Percentiles rank a stretch among this genome's conserved stretches.
phyloP scores from a whole-genome alignment of 2,329 filamentous ascomycete species.

The Hypoxylon sp. region DNA sequence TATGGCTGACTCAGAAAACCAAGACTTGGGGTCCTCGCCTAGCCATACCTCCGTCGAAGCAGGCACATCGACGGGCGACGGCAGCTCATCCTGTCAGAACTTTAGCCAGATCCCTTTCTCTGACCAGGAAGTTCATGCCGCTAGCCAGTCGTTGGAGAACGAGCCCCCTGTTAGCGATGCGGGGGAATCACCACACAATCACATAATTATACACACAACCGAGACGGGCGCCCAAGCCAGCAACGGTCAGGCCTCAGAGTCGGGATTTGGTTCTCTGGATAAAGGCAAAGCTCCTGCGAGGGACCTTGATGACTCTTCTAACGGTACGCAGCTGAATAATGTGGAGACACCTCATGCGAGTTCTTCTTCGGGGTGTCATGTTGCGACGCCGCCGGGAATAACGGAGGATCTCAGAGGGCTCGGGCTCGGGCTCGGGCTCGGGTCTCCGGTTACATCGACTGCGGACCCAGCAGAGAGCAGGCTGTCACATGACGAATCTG shows the following conservation, averaged over 20 bases:
- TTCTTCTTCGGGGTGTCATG: background rate
- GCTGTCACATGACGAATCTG: background rate
- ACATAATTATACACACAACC: conserved; percentile 7
- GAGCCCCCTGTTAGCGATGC: background rate
- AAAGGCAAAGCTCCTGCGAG: conserved; percentile 31
- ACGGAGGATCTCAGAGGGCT: conserved; percentile 6
- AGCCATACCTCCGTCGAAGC: background rate
- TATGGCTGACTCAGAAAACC: conserved; percentile 24
- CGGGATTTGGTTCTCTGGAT: conserved; percentile 4
- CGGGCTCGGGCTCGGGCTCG: no score
- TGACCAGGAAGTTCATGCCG: background rate
- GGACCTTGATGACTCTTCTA: background rate
- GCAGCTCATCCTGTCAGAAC: background rate
- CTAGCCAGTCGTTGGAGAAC: background rate
- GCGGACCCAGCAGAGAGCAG: background rate
- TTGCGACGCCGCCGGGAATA: conserved; percentile 2
- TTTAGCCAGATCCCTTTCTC: background rate
- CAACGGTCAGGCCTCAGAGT: conserved; percentile 1
- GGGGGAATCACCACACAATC: background rate
- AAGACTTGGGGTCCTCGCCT: conserved; percentile 9
- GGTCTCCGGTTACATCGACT: background rate
- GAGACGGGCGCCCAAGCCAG: conserved; percentile 8
- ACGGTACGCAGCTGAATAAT: conserved; percentile 3
- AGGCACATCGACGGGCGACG: conserved; percentile 4
- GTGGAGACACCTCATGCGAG: conserved; percentile 4